A percentile compares a stretch with the other conserved stretches of the same genome.
These are phyloP conservation scores for Sporisorium iseilematis-ciliati DNA, from an alignment of 1,284 basidiomycete genomes.

Conservation along the genomic window DNA sequence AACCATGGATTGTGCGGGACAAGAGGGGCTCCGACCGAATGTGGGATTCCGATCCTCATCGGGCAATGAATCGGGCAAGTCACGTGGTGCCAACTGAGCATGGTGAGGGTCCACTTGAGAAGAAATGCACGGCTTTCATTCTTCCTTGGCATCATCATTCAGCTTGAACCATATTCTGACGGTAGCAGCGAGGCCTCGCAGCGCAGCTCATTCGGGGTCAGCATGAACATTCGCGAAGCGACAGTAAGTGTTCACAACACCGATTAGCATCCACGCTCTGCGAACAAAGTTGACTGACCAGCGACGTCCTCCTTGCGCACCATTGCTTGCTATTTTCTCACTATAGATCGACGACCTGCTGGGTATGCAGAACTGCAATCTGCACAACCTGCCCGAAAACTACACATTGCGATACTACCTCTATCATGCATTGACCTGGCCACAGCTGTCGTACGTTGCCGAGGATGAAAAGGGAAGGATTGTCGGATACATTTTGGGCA, in stretches of 20 bases:
- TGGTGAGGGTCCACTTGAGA: slow-evolving; percentile 6
- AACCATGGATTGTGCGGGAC: no score
- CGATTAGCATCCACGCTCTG: neutral
- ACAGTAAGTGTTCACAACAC: slow-evolving; percentile 5
- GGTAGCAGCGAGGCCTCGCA: slow-evolving; percentile 1
- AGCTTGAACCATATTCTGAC: neutral
- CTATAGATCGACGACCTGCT: slow-evolving; percentile 63
- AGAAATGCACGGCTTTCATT: slow-evolving; percentile 4
- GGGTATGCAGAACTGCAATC: slow-evolving; percentile 68
- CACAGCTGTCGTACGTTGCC: slow-evolving; percentile 91
- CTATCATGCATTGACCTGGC: slow-evolving; percentile 91
- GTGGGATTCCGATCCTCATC: neutral
- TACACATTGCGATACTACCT: slow-evolving; percentile 74
- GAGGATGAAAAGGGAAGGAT: slow-evolving; percentile 88
- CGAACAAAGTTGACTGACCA: neutral
- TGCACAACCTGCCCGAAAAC: slow-evolving; percentile 69
- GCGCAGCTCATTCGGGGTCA: neutral
- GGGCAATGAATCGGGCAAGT: neutral
- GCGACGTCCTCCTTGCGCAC: neutral
- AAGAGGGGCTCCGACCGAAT: no score
- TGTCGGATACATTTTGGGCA: slow-evolving; percentile 93
- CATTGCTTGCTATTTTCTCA: neutral
- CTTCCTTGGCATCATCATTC: neutral
- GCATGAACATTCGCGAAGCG: slow-evolving; percentile 41
- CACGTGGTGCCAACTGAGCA: neutral